Evolutionary conservation across 2,329 filamentous ascomycete species (phyloP).

Genomic region (Pseudogymnoascus sp.): DNA sequence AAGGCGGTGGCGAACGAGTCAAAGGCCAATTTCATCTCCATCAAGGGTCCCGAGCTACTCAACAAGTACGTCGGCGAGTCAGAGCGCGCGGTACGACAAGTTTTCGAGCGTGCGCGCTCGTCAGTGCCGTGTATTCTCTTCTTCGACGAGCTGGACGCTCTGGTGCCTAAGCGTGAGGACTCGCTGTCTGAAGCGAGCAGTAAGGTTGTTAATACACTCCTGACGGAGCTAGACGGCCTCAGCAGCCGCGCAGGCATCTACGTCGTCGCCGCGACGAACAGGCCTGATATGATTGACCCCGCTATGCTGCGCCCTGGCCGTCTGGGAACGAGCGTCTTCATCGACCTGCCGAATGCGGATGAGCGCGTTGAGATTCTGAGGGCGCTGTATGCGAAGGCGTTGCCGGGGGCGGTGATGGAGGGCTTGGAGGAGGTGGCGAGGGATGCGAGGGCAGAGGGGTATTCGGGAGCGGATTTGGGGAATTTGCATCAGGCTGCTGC

Average conservation of each 20-base stretch:
- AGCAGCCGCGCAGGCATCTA: slow-evolving; percentile 77
- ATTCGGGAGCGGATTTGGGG: slow-evolving; percentile 61
- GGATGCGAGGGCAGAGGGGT: slow-evolving; percentile 61
- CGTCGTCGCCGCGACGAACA: slow-evolving; percentile 89
- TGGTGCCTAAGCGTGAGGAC: slow-evolving; percentile 77
- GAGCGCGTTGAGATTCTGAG: slow-evolving; percentile 81
- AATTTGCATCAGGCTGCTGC: slow-evolving; percentile 38
- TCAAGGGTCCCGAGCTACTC: slow-evolving; percentile 90
- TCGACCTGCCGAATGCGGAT: slow-evolving; percentile 70
- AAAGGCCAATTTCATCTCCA: slow-evolving; percentile 94
- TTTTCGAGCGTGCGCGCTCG: slow-evolving; percentile 80
- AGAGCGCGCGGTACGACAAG: slow-evolving; percentile 83
- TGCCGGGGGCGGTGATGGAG: slow-evolving; percentile 44
- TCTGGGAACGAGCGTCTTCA: slow-evolving; percentile 78
- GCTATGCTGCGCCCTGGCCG: slow-evolving; percentile 90
- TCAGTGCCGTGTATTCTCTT: slow-evolving; percentile 91
- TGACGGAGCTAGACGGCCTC: slow-evolving; percentile 89
- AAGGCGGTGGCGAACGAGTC: slow-evolving; percentile 95
- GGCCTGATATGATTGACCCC: slow-evolving; percentile 92
- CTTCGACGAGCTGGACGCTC: slow-evolving; percentile 93
- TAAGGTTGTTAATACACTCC: slow-evolving; percentile 86
- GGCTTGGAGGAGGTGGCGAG: slow-evolving; percentile 58
- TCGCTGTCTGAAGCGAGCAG: slow-evolving; percentile 72
- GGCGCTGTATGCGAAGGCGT: slow-evolving; percentile 50
- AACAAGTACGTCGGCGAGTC: slow-evolving; percentile 98